Evolutionary conservation across 2,329 filamentous ascomycete genomes (phyloP), one percentile per base, ranked within the genome.

Genomic region (Alternaria conjuncta): DNA sequence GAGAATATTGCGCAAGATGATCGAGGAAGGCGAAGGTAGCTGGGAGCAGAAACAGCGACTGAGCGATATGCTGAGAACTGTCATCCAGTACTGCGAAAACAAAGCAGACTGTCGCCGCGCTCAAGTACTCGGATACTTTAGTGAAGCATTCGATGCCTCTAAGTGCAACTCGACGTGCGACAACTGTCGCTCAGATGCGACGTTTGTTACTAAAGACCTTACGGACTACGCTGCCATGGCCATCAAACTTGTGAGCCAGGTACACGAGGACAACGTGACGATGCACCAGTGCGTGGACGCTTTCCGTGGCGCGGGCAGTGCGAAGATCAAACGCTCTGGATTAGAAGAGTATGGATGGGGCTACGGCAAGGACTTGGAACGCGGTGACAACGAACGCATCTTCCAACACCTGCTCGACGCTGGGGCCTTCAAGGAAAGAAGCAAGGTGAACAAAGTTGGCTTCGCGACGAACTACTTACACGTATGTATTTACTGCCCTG

Each of bases 91-190:
- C 75, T 98, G 94, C 78, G 93, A 97, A 75, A 97, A 97, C 79
- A 87, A 88, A 71, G 90, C 87, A 58, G 93, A 97, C 71, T 99
- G 96, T 77, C 90, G 96, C 66, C 87, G 96, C 64, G 90, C 92
- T 2, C 92, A 97, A 78, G 90, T 99, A 15, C 87, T 99, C 32
- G 88, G 88, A n/a, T 99, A 99, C 79, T 99, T 99, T 83, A 94
- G 91, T 61, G 96, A 99, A 79, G 84, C 85, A 1, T 99, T 98
- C 76, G 83, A 87, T 55, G 84, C 85, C 41, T 86, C 88, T 12
- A 86, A 92, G 55, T 99, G 96, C 80, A 84, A 88, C 53, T 85
- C 87, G 55, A 87, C 86, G 1, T 99, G 96, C 79, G 96, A 99
- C 82, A 98, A 97, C 76, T 99, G 96, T 84, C 88, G 86, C 67